Conservation (phyloP, 495 filamentous ascomycete species). For the Annulohypoxylon nitens region DNA sequence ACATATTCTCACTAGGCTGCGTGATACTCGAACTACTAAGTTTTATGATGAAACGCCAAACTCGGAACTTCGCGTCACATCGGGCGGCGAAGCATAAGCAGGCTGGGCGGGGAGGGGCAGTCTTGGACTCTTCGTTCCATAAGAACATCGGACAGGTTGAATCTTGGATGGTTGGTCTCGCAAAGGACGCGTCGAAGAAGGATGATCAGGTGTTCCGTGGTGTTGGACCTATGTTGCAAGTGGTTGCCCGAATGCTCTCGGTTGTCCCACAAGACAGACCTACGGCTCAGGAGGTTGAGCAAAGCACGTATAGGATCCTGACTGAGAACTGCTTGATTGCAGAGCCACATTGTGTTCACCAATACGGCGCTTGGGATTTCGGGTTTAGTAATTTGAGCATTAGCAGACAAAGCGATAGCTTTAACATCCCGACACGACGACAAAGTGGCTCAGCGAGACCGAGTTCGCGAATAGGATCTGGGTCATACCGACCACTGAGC, state of each 20-base stretch:
- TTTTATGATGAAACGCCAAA: constrained; percentile 78
- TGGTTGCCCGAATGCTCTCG: constrained; percentile 62
- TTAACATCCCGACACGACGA: constrained; percentile 41
- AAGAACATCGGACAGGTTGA: constrained; percentile 81
- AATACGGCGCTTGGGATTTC: constrained; percentile 53
- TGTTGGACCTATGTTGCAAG: constrained; percentile 59
- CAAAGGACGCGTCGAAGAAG: constrained; percentile 75
- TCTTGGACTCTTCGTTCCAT: constrained; percentile 85
- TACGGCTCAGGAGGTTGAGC: constrained; percentile 59
- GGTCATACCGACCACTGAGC: constrained; percentile 30
- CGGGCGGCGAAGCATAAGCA: constrained; percentile 75
- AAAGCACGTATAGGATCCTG: constrained; percentile 60
- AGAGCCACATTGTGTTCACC: constrained; percentile 62
- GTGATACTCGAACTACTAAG: constrained; percentile 78
- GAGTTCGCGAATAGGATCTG: constrained; percentile 22
- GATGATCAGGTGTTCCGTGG: constrained; percentile 67
- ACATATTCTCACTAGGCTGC: constrained; percentile 84
- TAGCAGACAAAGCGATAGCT: constrained; percentile 35
- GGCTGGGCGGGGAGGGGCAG: constrained; percentile 75
- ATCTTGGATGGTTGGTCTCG: constrained; percentile 79
- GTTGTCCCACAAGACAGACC: constrained; percentile 61
- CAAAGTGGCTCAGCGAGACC: constrained; percentile 36
- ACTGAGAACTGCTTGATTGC: constrained; percentile 58
- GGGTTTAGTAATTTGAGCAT: constrained; percentile 48
- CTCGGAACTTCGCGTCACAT: constrained; percentile 77